These are phyloP conservation scores for Aspergillus ibericus DNA, from an alignment of 2,329 filamentous ascomycete genomes.

Conservation along the genomic window DNA sequence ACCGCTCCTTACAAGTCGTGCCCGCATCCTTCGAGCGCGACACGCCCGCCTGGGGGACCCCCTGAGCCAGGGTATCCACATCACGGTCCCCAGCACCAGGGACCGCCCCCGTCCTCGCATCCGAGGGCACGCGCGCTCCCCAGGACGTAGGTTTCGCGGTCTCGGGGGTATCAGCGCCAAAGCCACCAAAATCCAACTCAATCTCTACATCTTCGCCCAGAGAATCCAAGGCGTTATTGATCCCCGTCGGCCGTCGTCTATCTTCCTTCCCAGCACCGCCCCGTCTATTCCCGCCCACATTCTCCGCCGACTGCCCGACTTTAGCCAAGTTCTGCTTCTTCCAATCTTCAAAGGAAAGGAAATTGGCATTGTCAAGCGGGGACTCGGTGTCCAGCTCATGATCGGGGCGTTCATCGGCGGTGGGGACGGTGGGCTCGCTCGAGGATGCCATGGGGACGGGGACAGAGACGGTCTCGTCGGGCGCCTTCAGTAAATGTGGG, in stretches of 20 bases:
- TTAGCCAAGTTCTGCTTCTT: slow-evolving; percentile 89
- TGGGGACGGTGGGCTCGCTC: background rate
- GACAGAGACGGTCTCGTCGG: slow-evolving; percentile 4
- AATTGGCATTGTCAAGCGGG: slow-evolving; percentile 71
- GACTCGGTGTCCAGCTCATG: slow-evolving; percentile 63
- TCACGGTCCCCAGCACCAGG: slow-evolving; percentile 28
- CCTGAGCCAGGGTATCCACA: slow-evolving; percentile 39
- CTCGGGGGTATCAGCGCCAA: slow-evolving; percentile 50
- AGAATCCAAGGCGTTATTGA: slow-evolving; percentile 71
- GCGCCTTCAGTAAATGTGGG: background rate
- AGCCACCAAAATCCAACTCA: slow-evolving; percentile 67
- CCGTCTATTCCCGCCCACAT: slow-evolving; percentile 59
- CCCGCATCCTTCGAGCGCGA: slow-evolving; percentile 87
- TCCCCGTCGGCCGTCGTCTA: slow-evolving; percentile 52
- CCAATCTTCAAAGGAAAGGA: slow-evolving; percentile 98
- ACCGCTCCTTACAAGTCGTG: slow-evolving; percentile 95
- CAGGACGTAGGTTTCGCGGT: slow-evolving; percentile 33
- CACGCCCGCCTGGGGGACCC: slow-evolving; percentile 52
- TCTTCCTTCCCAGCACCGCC: slow-evolving; percentile 50
- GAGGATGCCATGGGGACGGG: slow-evolving; percentile 1
- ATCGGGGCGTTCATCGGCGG: slow-evolving; percentile 21
- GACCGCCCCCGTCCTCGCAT: slow-evolving; percentile 13
- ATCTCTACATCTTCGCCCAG: slow-evolving; percentile 89
- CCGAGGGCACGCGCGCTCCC: slow-evolving; percentile 24
- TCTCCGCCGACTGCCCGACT: slow-evolving; percentile 74